Evolutionary conservation across 2,329 filamentous ascomycete species (phyloP), one percentile per base, ranked within the genome.

Genomic region (Alternaria conjuncta): DNA sequence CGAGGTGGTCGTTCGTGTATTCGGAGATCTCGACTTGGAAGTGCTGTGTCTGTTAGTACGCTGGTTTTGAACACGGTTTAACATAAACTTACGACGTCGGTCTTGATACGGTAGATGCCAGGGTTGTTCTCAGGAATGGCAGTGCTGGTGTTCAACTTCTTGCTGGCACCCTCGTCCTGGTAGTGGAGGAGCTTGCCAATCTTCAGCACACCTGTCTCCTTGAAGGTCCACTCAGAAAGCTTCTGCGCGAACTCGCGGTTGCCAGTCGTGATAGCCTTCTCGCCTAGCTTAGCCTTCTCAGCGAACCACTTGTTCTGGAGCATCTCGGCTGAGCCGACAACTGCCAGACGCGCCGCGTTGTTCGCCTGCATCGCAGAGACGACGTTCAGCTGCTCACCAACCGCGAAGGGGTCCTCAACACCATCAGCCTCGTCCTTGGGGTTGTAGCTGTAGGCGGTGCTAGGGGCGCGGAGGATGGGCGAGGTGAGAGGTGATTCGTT

Each of bases 201-300:
- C 73, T 92, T 91, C 71, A 99, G 80, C 11, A 99, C 93, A 71
- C 96, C 96, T 58, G 90, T 88, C 84, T 99, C 96, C 82, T 97
- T 90, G 85, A 99, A 99, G 0, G 94, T 89, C 96, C 96, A 99
- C n/a, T 88, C 91, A n/a, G 92, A 90, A 60, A 99, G 81, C 75
- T 91, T 89, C 82, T 91, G 90, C 20, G 92, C 92, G 76, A 99
- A 98, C 58, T 92, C 92, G 73, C 89, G 87, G 83, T 99, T 99
- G 71, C 86, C 87, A 12, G 92, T 91, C 78, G 87, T 87, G 46
- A 86, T 83, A 65, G 86, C 82, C 76, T 88, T 89, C 60, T 84
- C 84, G 49, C 75, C 79, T 51, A 82, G 79, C 8, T 82, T 81
- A 53, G 96, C 93, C 78, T 89, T 89, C 59, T 91, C 92, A 60